Percentiles rank a stretch among this genome's conserved stretches.
phyloP scores from a whole-genome alignment of 306 rosid genomes.

The Luffa acutangula region DNA sequence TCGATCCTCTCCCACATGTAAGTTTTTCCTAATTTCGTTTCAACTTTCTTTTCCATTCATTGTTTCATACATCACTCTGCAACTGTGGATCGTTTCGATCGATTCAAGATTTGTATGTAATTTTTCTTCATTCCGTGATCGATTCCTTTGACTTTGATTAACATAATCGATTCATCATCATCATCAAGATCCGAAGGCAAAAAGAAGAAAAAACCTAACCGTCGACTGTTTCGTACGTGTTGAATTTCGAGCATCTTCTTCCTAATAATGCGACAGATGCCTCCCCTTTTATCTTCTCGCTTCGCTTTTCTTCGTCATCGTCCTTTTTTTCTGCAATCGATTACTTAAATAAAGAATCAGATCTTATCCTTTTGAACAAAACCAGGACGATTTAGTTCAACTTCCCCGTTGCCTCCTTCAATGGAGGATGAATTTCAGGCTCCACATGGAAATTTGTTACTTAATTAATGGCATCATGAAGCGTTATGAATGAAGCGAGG shows the following conservation, averaged over 20 bases:
- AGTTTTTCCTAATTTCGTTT: neutral
- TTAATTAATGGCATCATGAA: neutral
- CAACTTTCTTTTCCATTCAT: neutral
- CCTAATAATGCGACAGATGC: neutral
- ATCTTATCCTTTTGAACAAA: neutral
- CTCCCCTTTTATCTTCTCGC: neutral
- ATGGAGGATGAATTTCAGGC: neutral
- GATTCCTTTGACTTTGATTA: neutral
- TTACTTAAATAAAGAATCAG: neutral
- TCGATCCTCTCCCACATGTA: neutral
- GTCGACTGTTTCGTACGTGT: neutral
- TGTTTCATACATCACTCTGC: neutral
- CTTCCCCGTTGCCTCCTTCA: neutral
- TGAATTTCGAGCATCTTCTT: neutral
- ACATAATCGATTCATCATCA: neutral
- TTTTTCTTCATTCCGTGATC: neutral
- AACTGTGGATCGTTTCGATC: neutral
- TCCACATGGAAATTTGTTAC: neutral
- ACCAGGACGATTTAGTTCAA: neutral
- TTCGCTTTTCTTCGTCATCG: neutral
- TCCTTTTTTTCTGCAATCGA: neutral
- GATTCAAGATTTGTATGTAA: neutral
- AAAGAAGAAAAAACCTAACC: neutral
- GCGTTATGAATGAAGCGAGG: neutral
- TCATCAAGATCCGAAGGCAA: neutral